These are phyloP conservation scores for Chenopodium quinoa DNA, from an alignment of 148 eudicot genomes.

Conservation along the genomic window DNA sequence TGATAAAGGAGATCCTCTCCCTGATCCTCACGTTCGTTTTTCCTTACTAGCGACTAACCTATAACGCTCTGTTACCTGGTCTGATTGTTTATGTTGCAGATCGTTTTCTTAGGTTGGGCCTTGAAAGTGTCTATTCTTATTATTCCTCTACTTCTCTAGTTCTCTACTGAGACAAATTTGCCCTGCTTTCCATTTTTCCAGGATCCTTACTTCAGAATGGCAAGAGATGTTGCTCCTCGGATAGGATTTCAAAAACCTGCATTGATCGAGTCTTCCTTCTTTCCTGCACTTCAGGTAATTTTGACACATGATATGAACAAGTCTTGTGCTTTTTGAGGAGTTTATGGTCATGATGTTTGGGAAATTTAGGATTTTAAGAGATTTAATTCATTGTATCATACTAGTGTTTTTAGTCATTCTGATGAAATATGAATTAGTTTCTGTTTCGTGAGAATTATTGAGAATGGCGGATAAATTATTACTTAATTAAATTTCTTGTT, in stretches of 20 bases:
- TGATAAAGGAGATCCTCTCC: no score
- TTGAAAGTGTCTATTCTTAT: conserved; percentile 1
- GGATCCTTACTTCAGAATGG: conserved; percentile 99
- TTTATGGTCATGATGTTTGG: neutral
- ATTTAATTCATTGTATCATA: neutral
- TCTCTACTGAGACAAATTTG: conserved; percentile 5
- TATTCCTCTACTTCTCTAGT: neutral
- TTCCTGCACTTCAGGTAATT: conserved; percentile 97
- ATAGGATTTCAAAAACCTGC: conserved; percentile 92
- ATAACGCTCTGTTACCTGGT: neutral
- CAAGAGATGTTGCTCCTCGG: conserved; percentile 99
- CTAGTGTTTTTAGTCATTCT: neutral
- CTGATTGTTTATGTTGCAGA: conserved; percentile 3
- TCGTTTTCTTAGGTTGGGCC: neutral
- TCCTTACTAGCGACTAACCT: no score
- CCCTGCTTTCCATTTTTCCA: conserved; percentile 32
- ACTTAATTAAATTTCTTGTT: neutral
- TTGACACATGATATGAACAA: neutral
- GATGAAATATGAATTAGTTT: neutral
- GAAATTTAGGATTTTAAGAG: neutral
- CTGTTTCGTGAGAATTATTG: neutral
- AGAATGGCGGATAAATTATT: neutral
- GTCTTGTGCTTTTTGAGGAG: neutral
- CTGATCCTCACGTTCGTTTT: no score
- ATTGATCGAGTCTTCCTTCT: conserved; percentile 83